Evolutionary conservation across 164 flowering plant genomes (phyloP).

Genomic region (Aristolochia californica): DNA sequence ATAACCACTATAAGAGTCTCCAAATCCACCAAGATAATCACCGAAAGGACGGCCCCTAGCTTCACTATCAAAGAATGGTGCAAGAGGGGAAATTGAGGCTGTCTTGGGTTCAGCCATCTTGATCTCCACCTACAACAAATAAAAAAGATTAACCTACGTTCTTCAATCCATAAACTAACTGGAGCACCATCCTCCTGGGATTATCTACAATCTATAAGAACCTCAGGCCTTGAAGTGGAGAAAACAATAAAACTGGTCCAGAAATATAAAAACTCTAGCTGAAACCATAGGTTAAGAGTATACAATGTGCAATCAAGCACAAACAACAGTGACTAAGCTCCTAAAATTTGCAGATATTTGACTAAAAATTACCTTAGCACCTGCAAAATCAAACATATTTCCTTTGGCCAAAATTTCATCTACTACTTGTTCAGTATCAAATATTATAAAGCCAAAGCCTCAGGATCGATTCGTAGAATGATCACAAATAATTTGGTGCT

Average conservation of each 20-base stretch:
- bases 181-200: no score
- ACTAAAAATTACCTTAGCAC: slow-evolving; percentile 64
- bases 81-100: slow-evolving; percentile 68
- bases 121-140: slow-evolving; percentile 99
- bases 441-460: slow-evolving; percentile 86
- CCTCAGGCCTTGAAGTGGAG: no score
- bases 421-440: slow-evolving; percentile 74
- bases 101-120: slow-evolving; percentile 99
- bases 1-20: slow-evolving; percentile 46
- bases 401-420: slow-evolving; percentile 65
- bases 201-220: no score
- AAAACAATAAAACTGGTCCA: no score
- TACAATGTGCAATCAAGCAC: no score
- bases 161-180: not conserved
- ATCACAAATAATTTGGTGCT: slow-evolving; percentile 81
- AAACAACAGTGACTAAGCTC: not conserved
- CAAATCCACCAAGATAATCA: slow-evolving; percentile 57
- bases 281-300: no score
- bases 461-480: slow-evolving; percentile 79
- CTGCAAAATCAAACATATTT: slow-evolving; percentile 85
- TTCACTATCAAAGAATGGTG: slow-evolving; percentile 58
- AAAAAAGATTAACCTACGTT: slow-evolving; percentile 67
- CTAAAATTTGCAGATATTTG: slow-evolving; percentile 4
- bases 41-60: slow-evolving; percentile 62
- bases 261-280: no score